Percentiles rank a stretch among this genome's conserved stretches.
phyloP scores from a whole-genome alignment of 2,329 filamentous ascomycete genomes.

The Arthrobotrys musiformis region DNA sequence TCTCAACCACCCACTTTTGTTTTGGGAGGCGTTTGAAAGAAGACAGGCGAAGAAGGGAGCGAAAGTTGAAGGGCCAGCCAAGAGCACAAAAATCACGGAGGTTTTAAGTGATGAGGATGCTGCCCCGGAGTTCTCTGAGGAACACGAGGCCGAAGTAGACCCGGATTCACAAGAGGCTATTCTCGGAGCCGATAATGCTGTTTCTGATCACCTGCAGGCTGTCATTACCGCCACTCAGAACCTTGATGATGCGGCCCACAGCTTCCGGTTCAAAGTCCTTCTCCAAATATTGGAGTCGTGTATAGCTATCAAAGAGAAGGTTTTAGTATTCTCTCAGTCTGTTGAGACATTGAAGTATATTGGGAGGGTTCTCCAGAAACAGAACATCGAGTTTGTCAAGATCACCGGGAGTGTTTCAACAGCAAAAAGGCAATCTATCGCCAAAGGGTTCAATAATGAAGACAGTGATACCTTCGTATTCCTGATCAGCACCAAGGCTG shows the following conservation, averaged over 20 bases:
- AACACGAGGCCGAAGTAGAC: slow-evolving; percentile 48
- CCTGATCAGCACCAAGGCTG: slow-evolving; percentile 84
- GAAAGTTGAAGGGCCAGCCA: neutral
- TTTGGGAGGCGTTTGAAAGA: slow-evolving; percentile 12
- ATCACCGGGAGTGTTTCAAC: slow-evolving; percentile 76
- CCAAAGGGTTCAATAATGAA: slow-evolving; percentile 75
- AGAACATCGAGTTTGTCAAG: slow-evolving; percentile 66
- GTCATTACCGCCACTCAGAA: slow-evolving; percentile 37
- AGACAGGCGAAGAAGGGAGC: neutral
- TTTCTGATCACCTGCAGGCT: slow-evolving; percentile 8
- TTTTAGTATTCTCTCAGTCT: slow-evolving; percentile 82
- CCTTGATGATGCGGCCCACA: slow-evolving; percentile 65
- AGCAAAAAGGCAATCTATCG: slow-evolving; percentile 70
- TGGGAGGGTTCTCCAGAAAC: neutral
- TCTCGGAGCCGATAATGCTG: slow-evolving; percentile 56
- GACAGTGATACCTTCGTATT: slow-evolving; percentile 69
- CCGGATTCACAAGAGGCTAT: slow-evolving; percentile 8
- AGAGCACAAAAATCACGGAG: neutral
- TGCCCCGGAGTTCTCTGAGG: slow-evolving; percentile 36
- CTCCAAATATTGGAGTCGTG: slow-evolving; percentile 76
- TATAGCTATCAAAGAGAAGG: slow-evolving; percentile 73
- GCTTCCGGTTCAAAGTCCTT: slow-evolving; percentile 76
- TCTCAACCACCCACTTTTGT: slow-evolving; percentile 32
- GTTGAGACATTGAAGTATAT: slow-evolving; percentile 66
- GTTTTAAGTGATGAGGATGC: neutral